Evolutionary conservation across 2,329 filamentous ascomycete genomes (phyloP).

Genomic region (Phaeosphaeria sp.): DNA sequence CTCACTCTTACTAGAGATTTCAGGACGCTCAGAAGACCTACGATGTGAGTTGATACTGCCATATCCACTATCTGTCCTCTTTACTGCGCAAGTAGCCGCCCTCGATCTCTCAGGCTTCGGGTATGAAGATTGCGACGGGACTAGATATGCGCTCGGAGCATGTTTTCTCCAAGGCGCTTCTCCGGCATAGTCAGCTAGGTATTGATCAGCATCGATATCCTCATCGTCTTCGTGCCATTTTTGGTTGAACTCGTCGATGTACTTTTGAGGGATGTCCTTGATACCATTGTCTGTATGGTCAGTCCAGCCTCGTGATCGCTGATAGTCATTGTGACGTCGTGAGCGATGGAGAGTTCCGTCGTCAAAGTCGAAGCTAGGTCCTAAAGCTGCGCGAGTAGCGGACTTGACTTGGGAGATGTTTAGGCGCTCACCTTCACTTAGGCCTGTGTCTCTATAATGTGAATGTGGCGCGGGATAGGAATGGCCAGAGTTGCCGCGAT

Average conservation of each 20-base stretch:
- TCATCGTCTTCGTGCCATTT: constrained; percentile 19
- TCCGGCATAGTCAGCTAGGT: neutral
- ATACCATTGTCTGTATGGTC: neutral
- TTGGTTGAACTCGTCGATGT: constrained; percentile 22
- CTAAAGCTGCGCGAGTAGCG: constrained; percentile 20
- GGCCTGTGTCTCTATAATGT: constrained; percentile 5
- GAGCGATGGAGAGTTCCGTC: constrained; percentile 2
- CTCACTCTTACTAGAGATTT: neutral
- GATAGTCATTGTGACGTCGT: neutral
- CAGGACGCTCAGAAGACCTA: neutral
- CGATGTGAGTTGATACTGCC: neutral
- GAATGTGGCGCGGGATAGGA: neutral
- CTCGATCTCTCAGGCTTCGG: no score
- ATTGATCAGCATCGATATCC: constrained; percentile 4
- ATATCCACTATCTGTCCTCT: constrained; percentile 1
- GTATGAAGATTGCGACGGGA: neutral
- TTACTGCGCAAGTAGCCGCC: neutral
- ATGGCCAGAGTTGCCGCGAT: neutral
- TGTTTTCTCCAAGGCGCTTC: neutral
- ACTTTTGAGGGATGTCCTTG: constrained; percentile 12
- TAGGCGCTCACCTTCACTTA: constrained; percentile 5
- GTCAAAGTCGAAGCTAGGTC: constrained; percentile 13
- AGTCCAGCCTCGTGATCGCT: neutral
- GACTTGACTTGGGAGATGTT: constrained; percentile 13
- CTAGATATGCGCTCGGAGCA: neutral